These are phyloP conservation scores for Pouteria glomerata DNA, from an alignment of 148 eudicot genomes.

Conservation along the genomic window DNA sequence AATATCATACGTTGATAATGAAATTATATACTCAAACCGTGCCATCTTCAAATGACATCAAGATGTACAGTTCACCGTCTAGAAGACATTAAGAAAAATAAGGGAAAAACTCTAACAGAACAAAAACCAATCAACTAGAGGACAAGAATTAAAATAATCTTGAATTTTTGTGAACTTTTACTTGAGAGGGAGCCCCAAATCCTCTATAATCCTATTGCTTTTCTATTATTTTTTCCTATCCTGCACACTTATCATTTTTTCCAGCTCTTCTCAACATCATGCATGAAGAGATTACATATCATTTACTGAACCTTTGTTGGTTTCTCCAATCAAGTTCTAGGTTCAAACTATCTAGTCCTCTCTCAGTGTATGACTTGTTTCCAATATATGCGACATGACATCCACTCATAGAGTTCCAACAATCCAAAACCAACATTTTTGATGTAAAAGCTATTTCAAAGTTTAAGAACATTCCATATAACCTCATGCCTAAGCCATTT, in stretches of 20 bases:
- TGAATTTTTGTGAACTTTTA: background rate
- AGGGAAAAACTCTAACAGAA: background rate
- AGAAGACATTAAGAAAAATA: background rate
- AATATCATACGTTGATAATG: background rate
- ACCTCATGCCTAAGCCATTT: background rate
- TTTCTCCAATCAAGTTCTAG: background rate
- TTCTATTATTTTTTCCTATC: background rate
- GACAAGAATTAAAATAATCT: conserved; percentile 7
- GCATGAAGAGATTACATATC: background rate
- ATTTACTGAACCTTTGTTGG: background rate
- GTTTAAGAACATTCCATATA: background rate
- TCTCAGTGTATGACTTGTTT: background rate
- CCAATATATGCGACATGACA: background rate
- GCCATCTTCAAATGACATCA: conserved; percentile 3
- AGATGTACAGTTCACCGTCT: background rate
- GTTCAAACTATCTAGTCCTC: background rate
- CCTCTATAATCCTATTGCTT: background rate
- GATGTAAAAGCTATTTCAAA: background rate
- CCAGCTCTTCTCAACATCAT: background rate
- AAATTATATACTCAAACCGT: background rate
- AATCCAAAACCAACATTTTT: conserved; percentile 1
- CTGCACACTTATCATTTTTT: background rate
- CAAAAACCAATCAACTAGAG: background rate
- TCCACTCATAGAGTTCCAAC: background rate
- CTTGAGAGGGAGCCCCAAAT: conserved; percentile 4